phyloP scores from a whole-genome alignment of 345 rosid genomes.

The Bruguiera gymnorhiza region DNA sequence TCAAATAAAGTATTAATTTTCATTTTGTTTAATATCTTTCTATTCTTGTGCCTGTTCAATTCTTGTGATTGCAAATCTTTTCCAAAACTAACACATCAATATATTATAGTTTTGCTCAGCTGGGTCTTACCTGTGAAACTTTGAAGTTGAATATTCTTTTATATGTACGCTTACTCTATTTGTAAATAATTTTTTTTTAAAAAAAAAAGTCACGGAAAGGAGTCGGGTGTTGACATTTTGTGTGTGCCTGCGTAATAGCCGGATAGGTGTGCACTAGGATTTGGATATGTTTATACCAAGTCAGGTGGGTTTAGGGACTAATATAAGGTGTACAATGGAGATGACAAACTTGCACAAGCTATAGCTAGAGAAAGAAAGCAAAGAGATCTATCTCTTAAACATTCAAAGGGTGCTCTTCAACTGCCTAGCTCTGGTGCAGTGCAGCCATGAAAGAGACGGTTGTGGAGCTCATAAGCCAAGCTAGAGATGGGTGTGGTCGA shows the following conservation, averaged over 20 bases:
- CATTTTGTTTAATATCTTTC: too few relatives aligned
- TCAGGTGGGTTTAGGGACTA: not conserved
- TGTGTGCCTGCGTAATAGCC: slow-evolving; percentile 18
- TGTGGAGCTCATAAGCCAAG: slow-evolving; percentile 22
- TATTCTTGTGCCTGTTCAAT: too few relatives aligned
- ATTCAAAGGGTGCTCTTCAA: not conserved
- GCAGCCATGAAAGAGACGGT: slow-evolving; percentile 28
- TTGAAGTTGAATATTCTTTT: slow-evolving; percentile 36
- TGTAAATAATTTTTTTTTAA: not conserved
- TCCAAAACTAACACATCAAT: not conserved
- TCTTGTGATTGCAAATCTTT: too few relatives aligned
- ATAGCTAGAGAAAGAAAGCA: not conserved
- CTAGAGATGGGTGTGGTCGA: slow-evolving; percentile 26
- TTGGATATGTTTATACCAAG: not conserved
- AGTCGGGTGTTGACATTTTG: slow-evolving; percentile 63
- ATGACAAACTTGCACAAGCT: not conserved
- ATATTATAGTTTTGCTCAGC: not conserved
- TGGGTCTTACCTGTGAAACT: slow-evolving; percentile 19
- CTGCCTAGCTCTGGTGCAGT: slow-evolving; percentile 18
- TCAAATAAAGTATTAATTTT: too few relatives aligned
- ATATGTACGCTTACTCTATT: not conserved
- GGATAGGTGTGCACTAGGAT: slow-evolving; percentile 5
- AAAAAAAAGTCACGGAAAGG: slow-evolving; percentile 17
- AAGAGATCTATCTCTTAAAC: not conserved
- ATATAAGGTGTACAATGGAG: slow-evolving; percentile 7